These are phyloP conservation scores for Collybia sp. DNA, from an alignment of 768 basidiomycete genomes.

Conservation along the genomic window DNA sequence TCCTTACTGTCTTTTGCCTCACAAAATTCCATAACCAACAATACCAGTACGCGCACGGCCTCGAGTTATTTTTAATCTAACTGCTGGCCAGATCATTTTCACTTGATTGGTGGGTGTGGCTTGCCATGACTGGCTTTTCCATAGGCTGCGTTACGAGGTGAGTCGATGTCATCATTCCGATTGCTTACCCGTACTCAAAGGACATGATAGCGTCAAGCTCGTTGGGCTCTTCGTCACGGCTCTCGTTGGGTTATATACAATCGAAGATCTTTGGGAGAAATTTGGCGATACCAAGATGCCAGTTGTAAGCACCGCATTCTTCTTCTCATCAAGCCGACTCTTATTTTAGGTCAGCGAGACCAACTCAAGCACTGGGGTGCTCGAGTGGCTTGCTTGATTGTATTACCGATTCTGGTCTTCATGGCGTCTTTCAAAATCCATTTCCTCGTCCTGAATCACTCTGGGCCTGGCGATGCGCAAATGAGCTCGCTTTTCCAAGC, in stretches of 20 bases:
- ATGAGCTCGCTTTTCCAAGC: slow-evolving; percentile 99
- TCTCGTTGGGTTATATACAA: slow-evolving; percentile 91
- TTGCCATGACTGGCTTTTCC: slow-evolving; percentile 86
- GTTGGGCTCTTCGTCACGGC: slow-evolving; percentile 94
- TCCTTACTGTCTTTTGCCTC: slow-evolving; percentile 91
- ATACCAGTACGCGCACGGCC: slow-evolving; percentile 60
- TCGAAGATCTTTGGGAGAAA: slow-evolving; percentile 98
- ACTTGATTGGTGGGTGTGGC: slow-evolving; percentile 97
- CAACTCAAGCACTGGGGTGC: slow-evolving; percentile 92
- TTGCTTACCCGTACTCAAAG: slow-evolving; percentile 1
- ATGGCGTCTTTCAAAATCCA: slow-evolving; percentile 95
- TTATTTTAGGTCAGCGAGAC: slow-evolving; percentile 50
- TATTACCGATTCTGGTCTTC: slow-evolving; percentile 90
- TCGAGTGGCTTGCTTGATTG: slow-evolving; percentile 77
- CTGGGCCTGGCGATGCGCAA: slow-evolving; percentile 95
- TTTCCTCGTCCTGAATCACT: slow-evolving; percentile 90
- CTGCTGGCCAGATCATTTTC: slow-evolving; percentile 70
- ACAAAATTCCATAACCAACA: slow-evolving; percentile 98
- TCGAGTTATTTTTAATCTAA: not conserved
- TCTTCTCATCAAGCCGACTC: not conserved
- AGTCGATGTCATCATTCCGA: slow-evolving; percentile 3
- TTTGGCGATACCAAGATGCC: slow-evolving; percentile 95
- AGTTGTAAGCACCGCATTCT: slow-evolving; percentile 46
- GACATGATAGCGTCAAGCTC: slow-evolving; percentile 76
- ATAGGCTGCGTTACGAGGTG: slow-evolving; percentile 95